Evolutionary conservation across 371 early-diverging fungal genomes (phyloP).

Genomic region (Mucor irregularis): DNA sequence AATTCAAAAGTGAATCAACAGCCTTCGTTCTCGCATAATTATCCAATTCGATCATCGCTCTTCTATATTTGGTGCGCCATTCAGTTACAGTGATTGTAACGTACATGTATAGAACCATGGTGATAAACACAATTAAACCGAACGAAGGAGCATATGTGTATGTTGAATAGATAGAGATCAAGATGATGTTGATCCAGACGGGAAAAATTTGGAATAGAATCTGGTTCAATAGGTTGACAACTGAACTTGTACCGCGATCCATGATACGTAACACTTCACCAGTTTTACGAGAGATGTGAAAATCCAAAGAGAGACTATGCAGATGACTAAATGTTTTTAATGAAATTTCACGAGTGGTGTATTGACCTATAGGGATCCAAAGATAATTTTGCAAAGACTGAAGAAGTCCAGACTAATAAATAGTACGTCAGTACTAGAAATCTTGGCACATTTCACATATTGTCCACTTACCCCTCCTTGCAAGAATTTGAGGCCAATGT

Average conservation of each 20-base stretch:
- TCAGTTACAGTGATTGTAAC: slow-evolving; percentile 86
- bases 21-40: slow-evolving; percentile 73
- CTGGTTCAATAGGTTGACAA: slow-evolving; percentile 81
- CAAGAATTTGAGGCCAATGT: slow-evolving; percentile 71
- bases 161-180: slow-evolving; percentile 68
- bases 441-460: neutral
- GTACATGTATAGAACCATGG: slow-evolving; percentile 86
- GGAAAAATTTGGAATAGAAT: slow-evolving; percentile 89
- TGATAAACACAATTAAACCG: slow-evolving; percentile 81
- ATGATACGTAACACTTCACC: slow-evolving; percentile 85
- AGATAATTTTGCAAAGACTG: slow-evolving; percentile 74
- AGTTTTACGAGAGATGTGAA: slow-evolving; percentile 92
- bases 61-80: slow-evolving; percentile 88
- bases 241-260: slow-evolving; percentile 87
- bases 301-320: slow-evolving; percentile 79
- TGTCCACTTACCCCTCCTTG: slow-evolving; percentile 61
- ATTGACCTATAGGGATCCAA: slow-evolving; percentile 92
- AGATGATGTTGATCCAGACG: slow-evolving; percentile 85
- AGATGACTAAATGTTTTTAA: slow-evolving; percentile 88
- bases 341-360: slow-evolving; percentile 82
- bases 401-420: slow-evolving; percentile 66
- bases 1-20: slow-evolving; percentile 93
- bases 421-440: neutral
- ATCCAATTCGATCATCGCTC: slow-evolving; percentile 74
- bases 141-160: slow-evolving; percentile 69